A percentile compares a stretch with the other conserved stretches of the same genome.
Conservation (phyloP, 768 basidiomycete species). For the Strobilomyces confusus region DNA sequence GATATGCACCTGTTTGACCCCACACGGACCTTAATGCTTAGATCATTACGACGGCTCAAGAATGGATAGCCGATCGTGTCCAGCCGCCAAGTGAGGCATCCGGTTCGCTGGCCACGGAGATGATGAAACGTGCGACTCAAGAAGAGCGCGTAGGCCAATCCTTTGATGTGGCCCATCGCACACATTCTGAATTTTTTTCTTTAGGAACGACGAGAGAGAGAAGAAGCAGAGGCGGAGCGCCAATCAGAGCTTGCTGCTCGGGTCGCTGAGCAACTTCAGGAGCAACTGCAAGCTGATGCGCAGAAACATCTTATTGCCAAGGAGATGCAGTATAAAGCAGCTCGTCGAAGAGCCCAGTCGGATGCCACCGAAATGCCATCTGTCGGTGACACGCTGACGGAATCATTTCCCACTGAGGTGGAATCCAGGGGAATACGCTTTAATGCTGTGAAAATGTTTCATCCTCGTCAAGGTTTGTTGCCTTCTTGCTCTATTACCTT, state of each 20-base stretch:
- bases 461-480: conserved; percentile 58
- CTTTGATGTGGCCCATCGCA: background rate
- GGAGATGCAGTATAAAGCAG: conserved; percentile 47
- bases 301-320: conserved; percentile 46
- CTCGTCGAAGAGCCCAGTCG: conserved; percentile 62
- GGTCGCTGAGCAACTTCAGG: conserved; percentile 56
- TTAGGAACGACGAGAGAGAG: conserved; percentile 52
- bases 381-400: conserved; percentile 48
- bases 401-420: conserved; percentile 57
- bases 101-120: conserved; percentile 74
- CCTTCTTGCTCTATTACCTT: background rate
- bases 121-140: conserved; percentile 69
- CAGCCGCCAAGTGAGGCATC: conserved; percentile 52
- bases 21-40: conserved; percentile 22
- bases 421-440: conserved; percentile 58
- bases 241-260: conserved; percentile 48
- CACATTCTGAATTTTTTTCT: background rate
- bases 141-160: conserved; percentile 53
- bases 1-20: background rate
- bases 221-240: conserved; percentile 51
- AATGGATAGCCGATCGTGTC: conserved; percentile 63
- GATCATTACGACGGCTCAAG: conserved; percentile 66
- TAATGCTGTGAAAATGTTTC: conserved; percentile 64
- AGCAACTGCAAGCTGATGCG: conserved; percentile 63
- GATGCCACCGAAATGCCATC: conserved; percentile 65